Evolutionary conservation across 805 yeast species (phyloP), one percentile per base, ranked within the genome.

Genomic region (Saccharomycopsis sp.): DNA sequence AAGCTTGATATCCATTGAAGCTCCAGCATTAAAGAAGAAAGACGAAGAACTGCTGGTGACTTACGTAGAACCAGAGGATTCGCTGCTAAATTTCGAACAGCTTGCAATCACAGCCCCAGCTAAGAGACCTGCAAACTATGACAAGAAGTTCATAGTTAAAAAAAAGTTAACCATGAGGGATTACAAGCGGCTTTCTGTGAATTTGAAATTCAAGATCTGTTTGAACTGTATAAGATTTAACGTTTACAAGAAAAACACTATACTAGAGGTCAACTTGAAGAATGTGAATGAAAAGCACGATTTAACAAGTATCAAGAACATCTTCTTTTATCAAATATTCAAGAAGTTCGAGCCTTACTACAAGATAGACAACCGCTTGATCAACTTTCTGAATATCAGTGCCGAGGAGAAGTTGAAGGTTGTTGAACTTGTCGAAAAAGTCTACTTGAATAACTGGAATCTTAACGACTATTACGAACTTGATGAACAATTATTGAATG

Each of bases 131-230:
- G 37, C 12, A 12, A 29, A 29, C 12, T 29, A 29, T 20, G 16
- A 44, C 48, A 12, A 44, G 21, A 44, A 12, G 16, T 41, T 52
- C 15, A 52, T 52, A 14, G 24, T 52, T n/a, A 44, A 46, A 23
- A 52, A 46, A 15, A 52, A 18, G 15, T 18, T 52, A n/a, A 52
- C 37, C 23, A 34, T 54, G 21, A 23, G 29, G 24, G 62, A 59
- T 12, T 59, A 59, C 48, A 40, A 24, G 15, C 29, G 37, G n/a
- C 34, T 59, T n/a, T 55, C 60, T 2, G 34, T 48, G 18, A 50
- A 53, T 56, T n/a, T 56, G 16, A 57, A 57, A 34, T 58, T 60
- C 48, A 55, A 58, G 24, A 57, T 60, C 16, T 58, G 63, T 20
- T 53, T 60, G 23, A 60, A 60, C 40, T 55, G 55, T 16, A 53